These are phyloP conservation scores for Boechera divaricarpa DNA, from an alignment of 345 rosid species.

Conservation along the genomic window DNA sequence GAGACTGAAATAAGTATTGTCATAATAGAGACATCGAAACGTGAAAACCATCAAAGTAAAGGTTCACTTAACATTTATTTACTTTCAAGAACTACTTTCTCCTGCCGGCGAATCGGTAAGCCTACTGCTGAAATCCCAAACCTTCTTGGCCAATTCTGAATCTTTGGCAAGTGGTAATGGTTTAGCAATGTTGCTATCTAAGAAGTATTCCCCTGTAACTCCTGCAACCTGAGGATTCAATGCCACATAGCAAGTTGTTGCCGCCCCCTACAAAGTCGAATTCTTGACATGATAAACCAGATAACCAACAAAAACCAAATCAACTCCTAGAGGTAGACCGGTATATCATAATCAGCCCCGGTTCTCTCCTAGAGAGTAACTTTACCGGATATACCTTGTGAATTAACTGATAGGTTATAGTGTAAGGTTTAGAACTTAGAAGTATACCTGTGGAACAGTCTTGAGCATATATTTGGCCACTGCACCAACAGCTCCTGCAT, in stretches of 20 bases:
- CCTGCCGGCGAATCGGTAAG: conserved; percentile 39
- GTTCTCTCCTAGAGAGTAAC: background rate
- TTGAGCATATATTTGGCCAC: conserved; percentile 41
- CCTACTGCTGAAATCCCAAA: conserved; percentile 58
- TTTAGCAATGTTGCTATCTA: conserved; percentile 56
- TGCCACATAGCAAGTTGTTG: conserved; percentile 78
- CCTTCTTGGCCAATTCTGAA: conserved; percentile 51
- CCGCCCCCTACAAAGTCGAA: conserved; percentile 60
- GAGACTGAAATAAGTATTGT: background rate
- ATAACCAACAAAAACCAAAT: background rate
- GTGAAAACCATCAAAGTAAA: background rate
- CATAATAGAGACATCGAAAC: background rate
- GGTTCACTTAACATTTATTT: background rate
- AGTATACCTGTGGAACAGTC: conserved; percentile 45
- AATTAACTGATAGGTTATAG: too few species aligned
- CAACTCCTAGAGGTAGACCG: background rate
- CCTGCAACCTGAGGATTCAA: conserved; percentile 67
- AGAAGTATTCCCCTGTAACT: conserved; percentile 58
- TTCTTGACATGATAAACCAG: background rate
- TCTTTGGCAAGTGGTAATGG: conserved; percentile 53
- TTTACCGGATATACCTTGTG: background rate
- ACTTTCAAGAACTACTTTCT: conserved; percentile 30
- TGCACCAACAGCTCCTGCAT: conserved; percentile 44
- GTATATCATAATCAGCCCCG: conserved; percentile 4
- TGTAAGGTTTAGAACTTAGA: too few species aligned